Conservation (phyloP, 2,329 filamentous ascomycete genomes). For the Chaetomiaceae sp. region DNA sequence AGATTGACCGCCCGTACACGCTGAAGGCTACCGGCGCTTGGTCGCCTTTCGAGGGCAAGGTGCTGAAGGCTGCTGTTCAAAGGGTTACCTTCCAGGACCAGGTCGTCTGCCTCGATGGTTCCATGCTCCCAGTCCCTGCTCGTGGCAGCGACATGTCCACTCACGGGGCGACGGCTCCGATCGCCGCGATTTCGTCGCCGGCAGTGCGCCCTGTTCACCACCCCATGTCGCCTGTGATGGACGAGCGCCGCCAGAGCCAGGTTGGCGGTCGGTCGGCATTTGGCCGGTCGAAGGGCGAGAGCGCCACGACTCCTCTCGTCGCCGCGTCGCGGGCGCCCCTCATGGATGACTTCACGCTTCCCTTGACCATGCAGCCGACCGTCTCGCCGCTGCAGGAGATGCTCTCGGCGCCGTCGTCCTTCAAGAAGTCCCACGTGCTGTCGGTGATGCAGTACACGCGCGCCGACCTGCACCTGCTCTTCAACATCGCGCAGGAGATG, state of each 20-base stretch:
- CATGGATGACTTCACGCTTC: constrained; percentile 41
- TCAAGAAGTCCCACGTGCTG: constrained; percentile 84
- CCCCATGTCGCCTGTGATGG: constrained; percentile 26
- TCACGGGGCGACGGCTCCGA: constrained; percentile 46
- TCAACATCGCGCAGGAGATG: constrained; percentile 98
- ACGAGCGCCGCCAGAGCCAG: constrained; percentile 1
- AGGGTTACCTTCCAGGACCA: constrained; percentile 69
- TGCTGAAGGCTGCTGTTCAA: constrained; percentile 63
- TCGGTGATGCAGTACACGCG: constrained; percentile 88
- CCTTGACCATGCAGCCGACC: constrained; percentile 43
- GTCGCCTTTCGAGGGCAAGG: constrained; percentile 67
- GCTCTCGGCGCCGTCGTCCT: constrained; percentile 67
- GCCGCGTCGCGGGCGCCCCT: constrained; percentile 24
- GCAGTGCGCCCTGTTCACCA: constrained; percentile 43
- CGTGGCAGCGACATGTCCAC: constrained; percentile 71
- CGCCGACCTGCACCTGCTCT: constrained; percentile 83
- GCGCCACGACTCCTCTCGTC: constrained; percentile 26
- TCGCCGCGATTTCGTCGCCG: constrained; percentile 49
- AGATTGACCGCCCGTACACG: constrained; percentile 65
- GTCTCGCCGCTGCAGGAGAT: constrained; percentile 63
- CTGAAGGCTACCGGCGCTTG: constrained; percentile 48
- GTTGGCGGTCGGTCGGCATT: constrained; percentile 28
- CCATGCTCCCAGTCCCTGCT: constrained; percentile 48
- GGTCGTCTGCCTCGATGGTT: constrained; percentile 69
- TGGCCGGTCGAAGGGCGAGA: constrained; percentile 32